These are phyloP conservation scores for Diaporthe helianthi DNA, from an alignment of 2,329 filamentous ascomycete species.

Conservation along the genomic window DNA sequence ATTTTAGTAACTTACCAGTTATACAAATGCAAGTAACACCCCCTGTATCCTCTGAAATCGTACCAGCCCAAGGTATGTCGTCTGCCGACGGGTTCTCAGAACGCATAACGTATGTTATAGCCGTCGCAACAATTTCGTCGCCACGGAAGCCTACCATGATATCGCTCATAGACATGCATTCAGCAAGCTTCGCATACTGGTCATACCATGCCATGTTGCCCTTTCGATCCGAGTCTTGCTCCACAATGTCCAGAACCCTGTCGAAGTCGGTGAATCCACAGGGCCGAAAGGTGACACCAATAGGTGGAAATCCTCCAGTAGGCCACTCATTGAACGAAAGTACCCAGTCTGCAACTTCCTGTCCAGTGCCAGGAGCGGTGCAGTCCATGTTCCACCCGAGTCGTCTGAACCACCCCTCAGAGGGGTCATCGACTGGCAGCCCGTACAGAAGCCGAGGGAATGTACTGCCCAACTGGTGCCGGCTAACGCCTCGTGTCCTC, in stretches of 20 bases:
- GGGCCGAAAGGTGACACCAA: slow-evolving; percentile 51
- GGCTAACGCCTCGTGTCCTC: slow-evolving; percentile 58
- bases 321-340: slow-evolving; percentile 59
- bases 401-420: slow-evolving; percentile 60
- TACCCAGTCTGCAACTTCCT: slow-evolving; percentile 61
- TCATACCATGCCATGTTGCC: slow-evolving; percentile 65
- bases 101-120: slow-evolving; percentile 59
- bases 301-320: slow-evolving; percentile 47
- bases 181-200: slow-evolving; percentile 60
- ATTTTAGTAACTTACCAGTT: slow-evolving; percentile 51
- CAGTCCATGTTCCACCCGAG: slow-evolving; percentile 60
- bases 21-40: slow-evolving; percentile 69
- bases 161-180: slow-evolving; percentile 56
- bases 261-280: slow-evolving; percentile 56
- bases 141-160: slow-evolving; percentile 61
- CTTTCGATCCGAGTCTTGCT: slow-evolving; percentile 53
- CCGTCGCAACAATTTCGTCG: slow-evolving; percentile 57
- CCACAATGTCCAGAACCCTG: slow-evolving; percentile 57
- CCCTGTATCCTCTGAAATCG: slow-evolving; percentile 58
- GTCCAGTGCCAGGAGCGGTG: slow-evolving; percentile 53
- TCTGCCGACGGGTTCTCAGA: slow-evolving; percentile 53
- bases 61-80: slow-evolving; percentile 63
- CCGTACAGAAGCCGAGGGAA: slow-evolving; percentile 66
- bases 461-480: slow-evolving; percentile 63
- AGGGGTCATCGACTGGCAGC: slow-evolving; percentile 51